Conservation (phyloP, 768 basidiomycete species). For the Ramaria sp. region DNA sequence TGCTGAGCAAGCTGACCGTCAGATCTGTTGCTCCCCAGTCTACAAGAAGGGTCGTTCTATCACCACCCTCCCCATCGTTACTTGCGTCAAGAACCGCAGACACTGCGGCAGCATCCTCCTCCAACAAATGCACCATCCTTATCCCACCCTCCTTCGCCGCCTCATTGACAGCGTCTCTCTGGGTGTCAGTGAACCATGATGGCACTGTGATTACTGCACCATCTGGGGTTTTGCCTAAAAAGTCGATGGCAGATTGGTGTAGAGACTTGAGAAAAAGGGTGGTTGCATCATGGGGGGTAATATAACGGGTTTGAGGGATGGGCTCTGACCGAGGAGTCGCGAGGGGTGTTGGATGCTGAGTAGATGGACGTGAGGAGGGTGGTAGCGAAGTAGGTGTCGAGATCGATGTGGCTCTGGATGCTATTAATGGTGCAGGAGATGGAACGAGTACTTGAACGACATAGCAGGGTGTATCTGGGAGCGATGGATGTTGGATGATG, state of each 20-base stretch:
- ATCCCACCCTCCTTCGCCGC: slow-evolving; percentile 78
- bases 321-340: slow-evolving; percentile 70
- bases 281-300: slow-evolving; percentile 77
- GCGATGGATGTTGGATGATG: slow-evolving; percentile 65
- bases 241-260: slow-evolving; percentile 79
- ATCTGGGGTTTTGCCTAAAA: slow-evolving; percentile 67
- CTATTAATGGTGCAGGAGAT: slow-evolving; percentile 56
- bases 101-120: slow-evolving; percentile 70
- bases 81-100: slow-evolving; percentile 23
- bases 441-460: slow-evolving; percentile 73
- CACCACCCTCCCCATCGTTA: slow-evolving; percentile 24
- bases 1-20: slow-evolving; percentile 55
- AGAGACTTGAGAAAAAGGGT: slow-evolving; percentile 80
- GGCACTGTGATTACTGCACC: slow-evolving; percentile 84
- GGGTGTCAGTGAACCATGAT: slow-evolving; percentile 55
- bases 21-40: slow-evolving; percentile 74
- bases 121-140: slow-evolving; percentile 73
- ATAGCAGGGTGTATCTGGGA: slow-evolving; percentile 69
- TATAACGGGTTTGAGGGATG: slow-evolving; percentile 49
- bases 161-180: slow-evolving; percentile 57
- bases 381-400: slow-evolving; percentile 48
- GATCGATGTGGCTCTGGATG: slow-evolving; percentile 32
- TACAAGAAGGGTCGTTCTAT: slow-evolving; percentile 72
- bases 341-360: slow-evolving; percentile 47
- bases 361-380: slow-evolving; percentile 29